These are phyloP conservation scores for Massariosphaeria phaeospora DNA, from an alignment of 495 filamentous ascomycete species.

Conservation along the genomic window DNA sequence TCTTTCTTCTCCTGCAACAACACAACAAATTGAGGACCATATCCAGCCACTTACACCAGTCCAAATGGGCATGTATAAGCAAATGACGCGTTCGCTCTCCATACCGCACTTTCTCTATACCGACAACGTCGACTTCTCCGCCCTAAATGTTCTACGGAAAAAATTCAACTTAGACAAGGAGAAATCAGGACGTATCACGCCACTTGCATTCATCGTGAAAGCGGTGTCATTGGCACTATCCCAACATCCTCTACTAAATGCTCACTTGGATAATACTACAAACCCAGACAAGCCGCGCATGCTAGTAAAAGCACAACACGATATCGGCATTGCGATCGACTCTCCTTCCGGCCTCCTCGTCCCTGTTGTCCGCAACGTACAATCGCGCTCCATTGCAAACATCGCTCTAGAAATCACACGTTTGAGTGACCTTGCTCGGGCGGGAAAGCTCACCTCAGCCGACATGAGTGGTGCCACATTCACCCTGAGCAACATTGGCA, in stretches of 20 bases:
- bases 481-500: conserved; percentile 96
- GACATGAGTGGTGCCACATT: conserved; percentile 87
- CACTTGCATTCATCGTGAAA: conserved; percentile 93
- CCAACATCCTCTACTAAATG: conserved; percentile 80
- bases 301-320: conserved; percentile 74
- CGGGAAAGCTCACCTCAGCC: conserved; percentile 66
- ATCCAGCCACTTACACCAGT: conserved; percentile 63
- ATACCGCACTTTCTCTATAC: conserved; percentile 95
- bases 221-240: conserved; percentile 80
- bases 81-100: conserved; percentile 86
- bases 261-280: conserved; percentile 62
- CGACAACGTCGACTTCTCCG: conserved; percentile 74
- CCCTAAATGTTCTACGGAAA: conserved; percentile 62
- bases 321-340: conserved; percentile 95
- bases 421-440: conserved; percentile 63
- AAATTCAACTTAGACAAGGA: conserved; percentile 53
- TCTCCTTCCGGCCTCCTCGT: conserved; percentile 86
- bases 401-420: conserved; percentile 73
- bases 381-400: conserved; percentile 61
- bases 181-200: conserved; percentile 56
- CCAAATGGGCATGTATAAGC: conserved; percentile 93
- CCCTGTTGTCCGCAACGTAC: conserved; percentile 88
- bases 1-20: too few relatives aligned
- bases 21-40: conserved; percentile 51
- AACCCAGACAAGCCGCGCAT: conserved; percentile 58